These are phyloP conservation scores for Aegilops sharonensis DNA, from an alignment of 176 grass and related monocot genomes.

Conservation along the genomic window DNA sequence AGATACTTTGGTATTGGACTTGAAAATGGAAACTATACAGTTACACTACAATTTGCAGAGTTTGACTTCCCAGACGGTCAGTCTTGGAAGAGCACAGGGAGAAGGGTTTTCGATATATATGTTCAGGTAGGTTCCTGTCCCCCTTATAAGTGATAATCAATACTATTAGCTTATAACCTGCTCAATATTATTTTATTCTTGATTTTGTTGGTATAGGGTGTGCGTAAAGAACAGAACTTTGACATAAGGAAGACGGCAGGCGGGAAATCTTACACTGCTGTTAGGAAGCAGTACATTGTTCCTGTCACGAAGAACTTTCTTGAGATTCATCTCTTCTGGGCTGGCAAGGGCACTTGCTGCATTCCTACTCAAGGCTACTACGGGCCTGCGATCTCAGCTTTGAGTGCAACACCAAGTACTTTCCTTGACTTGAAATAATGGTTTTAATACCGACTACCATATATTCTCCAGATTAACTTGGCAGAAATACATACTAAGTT, in stretches of 20 bases:
- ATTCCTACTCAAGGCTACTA: constrained; percentile 73
- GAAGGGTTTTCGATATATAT: constrained; percentile 93
- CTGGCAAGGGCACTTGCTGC: constrained; percentile 95
- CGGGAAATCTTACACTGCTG: constrained; percentile 55
- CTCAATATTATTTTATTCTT: not conserved
- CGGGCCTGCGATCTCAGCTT: constrained; percentile 71
- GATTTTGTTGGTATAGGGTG: constrained; percentile 38
- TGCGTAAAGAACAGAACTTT: constrained; percentile 65
- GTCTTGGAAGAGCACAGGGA: constrained; percentile 55
- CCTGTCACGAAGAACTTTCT: constrained; percentile 81
- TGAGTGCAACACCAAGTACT: constrained; percentile 74
- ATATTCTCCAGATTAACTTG: not conserved
- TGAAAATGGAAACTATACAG: constrained; percentile 88
- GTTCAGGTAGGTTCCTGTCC: constrained; percentile 53
- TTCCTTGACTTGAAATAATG: not conserved
- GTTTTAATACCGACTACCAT: not conserved
- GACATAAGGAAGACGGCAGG: constrained; percentile 75
- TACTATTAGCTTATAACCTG: not conserved
- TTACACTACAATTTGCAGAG: constrained; percentile 80
- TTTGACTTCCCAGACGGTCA: constrained; percentile 38
- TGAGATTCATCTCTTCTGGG: constrained; percentile 98
- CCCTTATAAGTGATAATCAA: not conserved
- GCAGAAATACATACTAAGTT: not conserved
- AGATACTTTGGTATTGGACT: constrained; percentile 92
- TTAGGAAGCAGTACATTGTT: constrained; percentile 47